Evolutionary conservation across 108 stramenopile species (phyloP).

Genomic region (Skeletonema marinoi): DNA sequence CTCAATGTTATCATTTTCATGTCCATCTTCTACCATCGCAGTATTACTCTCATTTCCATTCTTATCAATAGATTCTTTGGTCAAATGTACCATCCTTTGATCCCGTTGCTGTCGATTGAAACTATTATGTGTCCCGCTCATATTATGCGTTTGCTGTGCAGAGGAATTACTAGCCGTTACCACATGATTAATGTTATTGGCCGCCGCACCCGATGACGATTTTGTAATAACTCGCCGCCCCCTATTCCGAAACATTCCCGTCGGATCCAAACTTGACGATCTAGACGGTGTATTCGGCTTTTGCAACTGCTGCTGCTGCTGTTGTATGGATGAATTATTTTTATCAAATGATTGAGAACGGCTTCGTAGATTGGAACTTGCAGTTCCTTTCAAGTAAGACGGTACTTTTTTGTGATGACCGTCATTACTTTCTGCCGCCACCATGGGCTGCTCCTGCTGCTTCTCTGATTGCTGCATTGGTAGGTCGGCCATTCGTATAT

Average conservation of each 20-base stretch:
- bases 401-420: background rate
- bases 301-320: background rate
- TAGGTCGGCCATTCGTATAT: background rate
- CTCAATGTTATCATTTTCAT: background rate
- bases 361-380: background rate
- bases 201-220: background rate
- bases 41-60: background rate
- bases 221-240: constrained; percentile 33
- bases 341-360: background rate
- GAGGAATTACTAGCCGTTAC: background rate
- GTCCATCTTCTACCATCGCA: background rate
- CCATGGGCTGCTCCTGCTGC: no score
- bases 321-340: background rate
- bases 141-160: background rate
- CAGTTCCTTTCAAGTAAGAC: background rate
- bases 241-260: constrained; percentile 51
- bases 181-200: background rate
- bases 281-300: background rate
- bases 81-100: background rate
- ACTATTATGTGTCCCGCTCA: background rate
- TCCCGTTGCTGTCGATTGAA: background rate
- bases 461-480: background rate
- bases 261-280: constrained; percentile 26
- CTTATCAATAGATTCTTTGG: background rate
- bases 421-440: background rate